These are phyloP conservation scores for Coemansia sp. DNA, from an alignment of 192 early-diverging fungal species.

Conservation along the genomic window DNA sequence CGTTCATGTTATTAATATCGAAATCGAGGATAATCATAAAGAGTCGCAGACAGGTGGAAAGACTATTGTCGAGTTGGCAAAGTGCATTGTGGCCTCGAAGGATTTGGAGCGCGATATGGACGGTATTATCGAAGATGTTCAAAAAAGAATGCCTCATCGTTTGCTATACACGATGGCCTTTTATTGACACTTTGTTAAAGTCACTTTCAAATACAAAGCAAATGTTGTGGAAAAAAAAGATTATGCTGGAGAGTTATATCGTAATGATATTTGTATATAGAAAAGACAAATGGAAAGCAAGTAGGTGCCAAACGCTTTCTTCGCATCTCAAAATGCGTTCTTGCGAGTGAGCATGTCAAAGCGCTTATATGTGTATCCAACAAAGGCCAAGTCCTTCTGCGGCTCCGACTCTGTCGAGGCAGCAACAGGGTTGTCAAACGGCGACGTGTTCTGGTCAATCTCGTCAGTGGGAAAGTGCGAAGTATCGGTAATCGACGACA, in stretches of 20 bases:
- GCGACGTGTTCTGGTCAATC: slow-evolving; percentile 72
- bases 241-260: not conserved
- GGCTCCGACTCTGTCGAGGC: slow-evolving; percentile 33
- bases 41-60: slow-evolving; percentile 85
- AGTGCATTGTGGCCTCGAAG: slow-evolving; percentile 55
- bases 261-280: not conserved
- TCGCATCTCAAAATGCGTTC: slow-evolving; percentile 58
- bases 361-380: slow-evolving; percentile 98
- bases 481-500: slow-evolving; percentile 96
- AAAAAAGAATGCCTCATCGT: slow-evolving; percentile 60
- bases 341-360: slow-evolving; percentile 82
- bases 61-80: slow-evolving; percentile 80
- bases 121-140: slow-evolving; percentile 75
- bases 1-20: slow-evolving; percentile 94
- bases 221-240: not conserved
- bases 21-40: slow-evolving; percentile 94
- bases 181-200: slow-evolving; percentile 46
- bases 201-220: not conserved
- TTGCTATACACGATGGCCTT: slow-evolving; percentile 67
- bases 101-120: slow-evolving; percentile 91
- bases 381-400: slow-evolving; percentile 97
- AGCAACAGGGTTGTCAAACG: slow-evolving; percentile 35
- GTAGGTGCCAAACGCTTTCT: not conserved
- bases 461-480: slow-evolving; percentile 98
- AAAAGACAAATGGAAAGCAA: not conserved